Percentiles rank a stretch among this genome's conserved stretches.
Evolutionary conservation across 768 basidiomycete genomes (phyloP).

Genomic region (Collybiopsis confluens): DNA sequence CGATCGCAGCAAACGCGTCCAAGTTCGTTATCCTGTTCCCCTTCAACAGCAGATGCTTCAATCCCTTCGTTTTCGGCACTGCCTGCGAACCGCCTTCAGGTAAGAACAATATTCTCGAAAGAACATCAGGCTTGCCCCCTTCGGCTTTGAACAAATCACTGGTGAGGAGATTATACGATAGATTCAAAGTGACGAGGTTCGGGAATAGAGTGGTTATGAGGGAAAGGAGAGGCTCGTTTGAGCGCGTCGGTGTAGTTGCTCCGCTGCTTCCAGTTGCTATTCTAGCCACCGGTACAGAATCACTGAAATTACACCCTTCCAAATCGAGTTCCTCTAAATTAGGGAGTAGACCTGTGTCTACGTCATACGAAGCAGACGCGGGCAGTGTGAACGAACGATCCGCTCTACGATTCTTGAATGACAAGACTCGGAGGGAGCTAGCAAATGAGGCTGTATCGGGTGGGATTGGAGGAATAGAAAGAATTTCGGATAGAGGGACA

Average conservation of each 20-base stretch:
- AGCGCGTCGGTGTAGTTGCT: conserved; percentile 27
- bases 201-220: conserved; percentile 68
- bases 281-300: conserved; percentile 48
- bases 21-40: conserved; percentile 65
- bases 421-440: conserved; percentile 49
- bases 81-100: conserved; percentile 27
- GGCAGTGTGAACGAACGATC: conserved; percentile 65
- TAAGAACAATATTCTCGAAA: conserved; percentile 47
- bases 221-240: conserved; percentile 51
- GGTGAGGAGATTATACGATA: conserved; percentile 72
- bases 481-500: conserved; percentile 60
- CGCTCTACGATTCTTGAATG: conserved; percentile 60
- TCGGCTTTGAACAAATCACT: conserved; percentile 43
- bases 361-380: background rate
- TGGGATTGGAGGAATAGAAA: too few species aligned
- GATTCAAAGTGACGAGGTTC: conserved; percentile 58
- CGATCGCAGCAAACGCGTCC: conserved; percentile 56
- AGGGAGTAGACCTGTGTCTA: conserved; percentile 42
- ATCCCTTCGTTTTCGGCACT: conserved; percentile 42
- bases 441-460: conserved; percentile 52
- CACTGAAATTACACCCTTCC: conserved; percentile 68
- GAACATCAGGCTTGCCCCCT: conserved; percentile 18
- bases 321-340: conserved; percentile 69
- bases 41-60: conserved; percentile 61
- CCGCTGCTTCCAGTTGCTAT: conserved; percentile 19